These are phyloP conservation scores for Cystoisospora suis DNA, from an alignment of 169 alveolate species.

Conservation along the genomic window DNA sequence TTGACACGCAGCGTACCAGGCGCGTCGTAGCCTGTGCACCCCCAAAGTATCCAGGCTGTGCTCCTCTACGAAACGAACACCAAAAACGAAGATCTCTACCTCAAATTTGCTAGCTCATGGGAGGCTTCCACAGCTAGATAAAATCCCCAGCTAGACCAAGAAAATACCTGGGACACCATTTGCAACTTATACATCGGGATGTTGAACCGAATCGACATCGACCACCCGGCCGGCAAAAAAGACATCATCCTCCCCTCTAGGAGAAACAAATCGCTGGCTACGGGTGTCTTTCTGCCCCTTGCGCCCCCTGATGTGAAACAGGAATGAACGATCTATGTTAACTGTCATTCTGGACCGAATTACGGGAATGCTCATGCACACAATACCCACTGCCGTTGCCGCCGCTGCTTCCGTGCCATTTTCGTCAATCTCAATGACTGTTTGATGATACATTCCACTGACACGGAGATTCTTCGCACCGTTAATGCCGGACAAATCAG, in stretches of 20 bases:
- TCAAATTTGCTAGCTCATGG: no score
- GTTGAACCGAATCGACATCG: neutral
- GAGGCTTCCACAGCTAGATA: no score
- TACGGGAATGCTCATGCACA: neutral
- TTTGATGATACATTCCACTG: slow-evolving; percentile 28
- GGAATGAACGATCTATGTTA: neutral
- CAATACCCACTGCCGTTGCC: slow-evolving; percentile 35
- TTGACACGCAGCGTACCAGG: no score
- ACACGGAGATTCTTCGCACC: neutral
- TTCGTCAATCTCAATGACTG: slow-evolving; percentile 22
- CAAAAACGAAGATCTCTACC: no score
- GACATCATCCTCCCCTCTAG: neutral
- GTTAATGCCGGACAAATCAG: slow-evolving; percentile 49
- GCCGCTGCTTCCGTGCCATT: slow-evolving; percentile 60
- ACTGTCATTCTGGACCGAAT: neutral
- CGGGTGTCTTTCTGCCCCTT: neutral
- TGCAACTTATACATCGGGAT: no score
- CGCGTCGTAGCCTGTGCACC: no score
- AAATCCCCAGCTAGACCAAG: no score
- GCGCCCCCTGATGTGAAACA: neutral
- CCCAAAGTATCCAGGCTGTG: no score
- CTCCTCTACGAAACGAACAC: no score
- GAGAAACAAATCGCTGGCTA: neutral
- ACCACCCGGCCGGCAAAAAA: slow-evolving; percentile 7
- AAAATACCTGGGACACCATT: no score